Base-by-base conservation (phyloP, 306 rosid species). In the Herpetospermum pedunculosum region DNA sequence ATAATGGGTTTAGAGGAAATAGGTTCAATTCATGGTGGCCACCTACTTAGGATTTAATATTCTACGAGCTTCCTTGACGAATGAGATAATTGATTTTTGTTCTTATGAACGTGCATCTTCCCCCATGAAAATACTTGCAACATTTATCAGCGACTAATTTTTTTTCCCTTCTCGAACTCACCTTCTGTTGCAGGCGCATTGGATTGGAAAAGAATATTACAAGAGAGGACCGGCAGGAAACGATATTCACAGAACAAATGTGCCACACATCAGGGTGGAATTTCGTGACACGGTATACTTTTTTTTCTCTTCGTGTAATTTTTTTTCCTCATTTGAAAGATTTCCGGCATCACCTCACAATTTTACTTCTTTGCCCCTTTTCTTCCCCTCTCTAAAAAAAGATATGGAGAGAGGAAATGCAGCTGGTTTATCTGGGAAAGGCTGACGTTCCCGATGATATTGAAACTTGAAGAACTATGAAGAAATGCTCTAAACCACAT, bases 331-430 rank as follows among this genome's bases (percentile, higher is more conserved):
- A 1, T 10, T 19, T 5, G 4, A 65, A 35, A 38, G 11, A 29
- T 71, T 19, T 70, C 77, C 23, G 30, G 34, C 57, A 6, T 69
- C 74, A 15, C 14, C 73, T 43, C 26, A 69, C 55, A 64, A 23
- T 25, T 12, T n/a, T n/a, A 2, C 14, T 46, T 2, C 1, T 2
- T 1, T 37, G 15, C 5, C 12, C 41, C 26, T 8, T 5, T 30
- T 28, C 43, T 49, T 30, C 26, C 46, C 34, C 71, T 72, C 79
- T 71, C 50, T 6, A 11, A 76, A 73, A 43, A 13, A 72, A 93
- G 98, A 91, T 91, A 37, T 93, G 97, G 97, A 89, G 85, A 79
- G 98, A 93, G 49, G 98, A 93, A 86, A 85, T 93, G 92, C 89
- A 81, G 75, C 96, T 82, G 80, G 97, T 93, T 78, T 90, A 91